These are phyloP conservation scores for Pythium pectinolyticum DNA, from an alignment of 352 stramenopile species.

Conservation along the genomic window DNA sequence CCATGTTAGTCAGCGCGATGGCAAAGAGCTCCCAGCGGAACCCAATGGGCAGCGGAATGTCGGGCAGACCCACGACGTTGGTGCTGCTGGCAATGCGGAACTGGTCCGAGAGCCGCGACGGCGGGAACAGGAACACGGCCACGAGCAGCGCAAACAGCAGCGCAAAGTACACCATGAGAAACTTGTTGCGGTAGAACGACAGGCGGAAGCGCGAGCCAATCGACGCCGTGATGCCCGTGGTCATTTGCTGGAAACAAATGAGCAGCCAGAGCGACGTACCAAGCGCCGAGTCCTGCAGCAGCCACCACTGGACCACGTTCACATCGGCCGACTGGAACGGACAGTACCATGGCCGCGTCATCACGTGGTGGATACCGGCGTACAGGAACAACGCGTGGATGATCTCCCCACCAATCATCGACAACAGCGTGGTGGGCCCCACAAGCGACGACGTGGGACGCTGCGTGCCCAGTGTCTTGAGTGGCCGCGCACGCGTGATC, in stretches of 20 bases:
- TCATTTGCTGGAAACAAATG: slow-evolving; percentile 72
- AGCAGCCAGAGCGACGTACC: slow-evolving; percentile 61
- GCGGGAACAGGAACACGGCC: slow-evolving; percentile 55
- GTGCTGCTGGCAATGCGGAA: slow-evolving; percentile 75
- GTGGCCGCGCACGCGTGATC: slow-evolving; percentile 68
- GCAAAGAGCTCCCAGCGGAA: slow-evolving; percentile 71
- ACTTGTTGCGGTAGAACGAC: slow-evolving; percentile 62
- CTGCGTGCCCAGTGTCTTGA: slow-evolving; percentile 55
- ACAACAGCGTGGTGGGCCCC: slow-evolving; percentile 68
- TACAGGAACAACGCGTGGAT: slow-evolving; percentile 84
- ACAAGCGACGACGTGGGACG: slow-evolving; percentile 84
- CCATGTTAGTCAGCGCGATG: slow-evolving; percentile 57
- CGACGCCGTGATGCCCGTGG: slow-evolving; percentile 54
- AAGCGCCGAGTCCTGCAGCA: slow-evolving; percentile 69
- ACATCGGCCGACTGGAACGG: slow-evolving; percentile 65
- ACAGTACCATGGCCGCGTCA: slow-evolving; percentile 62
- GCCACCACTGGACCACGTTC: slow-evolving; percentile 74
- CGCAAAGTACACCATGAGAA: slow-evolving; percentile 63
- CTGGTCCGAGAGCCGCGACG: slow-evolving; percentile 60
- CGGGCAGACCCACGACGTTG: slow-evolving; percentile 64
- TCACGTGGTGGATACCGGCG: slow-evolving; percentile 57
- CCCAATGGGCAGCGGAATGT: slow-evolving; percentile 58
- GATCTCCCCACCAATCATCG: slow-evolving; percentile 46
- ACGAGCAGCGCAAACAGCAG: slow-evolving; percentile 55
- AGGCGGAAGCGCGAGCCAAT: slow-evolving; percentile 67